Conservation (phyloP, 2,329 filamentous ascomycete genomes). For the Colletotrichum sublineola region DNA sequence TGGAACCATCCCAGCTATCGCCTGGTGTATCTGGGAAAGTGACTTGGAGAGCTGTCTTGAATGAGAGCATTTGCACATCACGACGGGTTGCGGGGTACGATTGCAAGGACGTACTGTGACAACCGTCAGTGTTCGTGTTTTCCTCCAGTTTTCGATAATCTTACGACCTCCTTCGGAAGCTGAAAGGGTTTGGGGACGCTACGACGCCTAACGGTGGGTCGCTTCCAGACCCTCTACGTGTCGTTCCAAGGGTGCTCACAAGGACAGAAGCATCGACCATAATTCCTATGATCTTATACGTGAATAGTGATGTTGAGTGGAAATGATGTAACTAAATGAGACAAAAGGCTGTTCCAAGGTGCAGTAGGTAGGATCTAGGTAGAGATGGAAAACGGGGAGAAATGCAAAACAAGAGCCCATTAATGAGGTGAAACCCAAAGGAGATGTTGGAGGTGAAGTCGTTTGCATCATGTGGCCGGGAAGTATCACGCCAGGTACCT, state of each 20-base stretch:
- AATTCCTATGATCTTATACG: neutral
- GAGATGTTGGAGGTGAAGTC: neutral
- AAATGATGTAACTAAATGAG: neutral
- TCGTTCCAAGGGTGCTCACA: neutral
- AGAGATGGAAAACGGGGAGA: neutral
- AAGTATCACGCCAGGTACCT: too few relatives aligned
- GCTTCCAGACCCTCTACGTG: slow-evolving; percentile 18
- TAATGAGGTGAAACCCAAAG: neutral
- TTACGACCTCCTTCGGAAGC: slow-evolving; percentile 23
- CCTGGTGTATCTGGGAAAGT: slow-evolving; percentile 19
- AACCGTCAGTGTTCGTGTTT: neutral
- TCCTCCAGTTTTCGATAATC: neutral
- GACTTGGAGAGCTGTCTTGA: slow-evolving; percentile 39
- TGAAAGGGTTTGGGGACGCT: neutral
- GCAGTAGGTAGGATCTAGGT: neutral
- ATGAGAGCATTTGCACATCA: slow-evolving; percentile 34
- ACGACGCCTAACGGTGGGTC: slow-evolving; percentile 4
- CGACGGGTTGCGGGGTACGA: slow-evolving; percentile 3
- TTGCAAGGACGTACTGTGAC: slow-evolving; percentile 23
- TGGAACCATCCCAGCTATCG: slow-evolving; percentile 40
- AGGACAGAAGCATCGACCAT: slow-evolving; percentile 13
- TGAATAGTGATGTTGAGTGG: neutral
- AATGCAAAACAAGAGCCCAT: neutral
- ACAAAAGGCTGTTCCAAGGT: neutral
- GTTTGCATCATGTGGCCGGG: neutral